Conservation (phyloP, 129 eudicot species). For the Chrysanthemum seticuspe region DNA sequence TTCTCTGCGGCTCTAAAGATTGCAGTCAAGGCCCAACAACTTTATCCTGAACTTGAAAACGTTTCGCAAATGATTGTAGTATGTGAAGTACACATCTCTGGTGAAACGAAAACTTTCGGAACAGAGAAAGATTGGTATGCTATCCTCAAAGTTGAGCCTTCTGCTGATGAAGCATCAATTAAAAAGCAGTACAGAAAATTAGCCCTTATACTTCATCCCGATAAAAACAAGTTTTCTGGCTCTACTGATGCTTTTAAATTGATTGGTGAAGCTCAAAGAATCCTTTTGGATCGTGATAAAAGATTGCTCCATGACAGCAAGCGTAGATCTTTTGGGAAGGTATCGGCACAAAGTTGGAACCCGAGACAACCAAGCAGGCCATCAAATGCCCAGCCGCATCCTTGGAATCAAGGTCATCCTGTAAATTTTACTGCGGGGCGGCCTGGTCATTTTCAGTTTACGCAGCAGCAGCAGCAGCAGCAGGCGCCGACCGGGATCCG, state of each 20-base stretch:
- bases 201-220: conserved; percentile 71
- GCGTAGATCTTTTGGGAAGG: conserved; percentile 29
- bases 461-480: conserved; percentile 16
- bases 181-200: conserved; percentile 61
- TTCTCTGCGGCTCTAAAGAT: conserved; percentile 47
- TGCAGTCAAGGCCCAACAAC: conserved; percentile 59
- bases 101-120: conserved; percentile 46
- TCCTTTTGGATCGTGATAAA: conserved; percentile 50
- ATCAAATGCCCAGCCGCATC: conserved; percentile 23
- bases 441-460: conserved; percentile 18
- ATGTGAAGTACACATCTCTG: conserved; percentile 60
- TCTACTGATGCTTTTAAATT: conserved; percentile 66
- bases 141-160: conserved; percentile 44
- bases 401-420: conserved; percentile 30
- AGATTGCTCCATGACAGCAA: conserved; percentile 39
- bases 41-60: conserved; percentile 57
- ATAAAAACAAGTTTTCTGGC: conserved; percentile 66
- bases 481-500: conserved; percentile 12
- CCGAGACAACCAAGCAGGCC: conserved; percentile 36
- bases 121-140: conserved; percentile 64
- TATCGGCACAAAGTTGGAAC: conserved; percentile 25
- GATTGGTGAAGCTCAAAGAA: conserved; percentile 67
- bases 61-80: conserved; percentile 51
- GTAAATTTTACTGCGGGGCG: conserved; percentile 16
- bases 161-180: conserved; percentile 53